These are phyloP conservation scores for Litchi chinensis DNA, from an alignment of 345 rosid genomes.

Conservation along the genomic window DNA sequence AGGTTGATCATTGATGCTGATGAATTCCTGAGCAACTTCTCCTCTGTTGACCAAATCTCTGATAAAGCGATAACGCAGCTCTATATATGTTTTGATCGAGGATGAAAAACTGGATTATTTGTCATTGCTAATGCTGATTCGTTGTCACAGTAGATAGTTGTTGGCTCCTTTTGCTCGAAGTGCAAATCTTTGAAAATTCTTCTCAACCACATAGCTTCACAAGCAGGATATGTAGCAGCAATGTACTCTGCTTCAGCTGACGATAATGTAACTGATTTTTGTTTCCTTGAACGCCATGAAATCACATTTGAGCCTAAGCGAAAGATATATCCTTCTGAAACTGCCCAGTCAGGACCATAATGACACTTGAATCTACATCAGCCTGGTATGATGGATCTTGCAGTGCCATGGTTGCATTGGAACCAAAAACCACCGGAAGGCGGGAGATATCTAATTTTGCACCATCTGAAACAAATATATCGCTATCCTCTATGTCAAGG, in stretches of 20 bases:
- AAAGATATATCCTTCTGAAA: not conserved
- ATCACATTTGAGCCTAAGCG: not conserved
- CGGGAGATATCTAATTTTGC: conserved; percentile 96
- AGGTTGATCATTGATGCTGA: not conserved
- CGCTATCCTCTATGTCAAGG: conserved; percentile 82
- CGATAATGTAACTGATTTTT: not conserved
- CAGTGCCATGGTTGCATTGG: too few species aligned
- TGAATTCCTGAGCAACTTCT: not conserved
- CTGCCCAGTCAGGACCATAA: too few species aligned
- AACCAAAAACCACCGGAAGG: conserved; percentile 63
- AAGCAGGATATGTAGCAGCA: not conserved
- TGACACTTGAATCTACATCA: too few species aligned
- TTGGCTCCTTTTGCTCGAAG: not conserved
- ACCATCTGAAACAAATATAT: conserved; percentile 97
- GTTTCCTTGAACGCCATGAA: not conserved
- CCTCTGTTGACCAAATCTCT: not conserved
- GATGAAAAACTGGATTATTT: not conserved
- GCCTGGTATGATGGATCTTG: too few species aligned
- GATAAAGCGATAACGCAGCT: not conserved
- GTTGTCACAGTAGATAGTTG: not conserved
- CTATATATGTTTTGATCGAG: not conserved
- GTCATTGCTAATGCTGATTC: not conserved
- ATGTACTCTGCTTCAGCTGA: not conserved
- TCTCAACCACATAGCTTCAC: not conserved
- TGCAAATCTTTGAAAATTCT: not conserved